Evolutionary conservation across 805 yeast genomes (phyloP).

Genomic region (Jamesozyma lodderae): DNA sequence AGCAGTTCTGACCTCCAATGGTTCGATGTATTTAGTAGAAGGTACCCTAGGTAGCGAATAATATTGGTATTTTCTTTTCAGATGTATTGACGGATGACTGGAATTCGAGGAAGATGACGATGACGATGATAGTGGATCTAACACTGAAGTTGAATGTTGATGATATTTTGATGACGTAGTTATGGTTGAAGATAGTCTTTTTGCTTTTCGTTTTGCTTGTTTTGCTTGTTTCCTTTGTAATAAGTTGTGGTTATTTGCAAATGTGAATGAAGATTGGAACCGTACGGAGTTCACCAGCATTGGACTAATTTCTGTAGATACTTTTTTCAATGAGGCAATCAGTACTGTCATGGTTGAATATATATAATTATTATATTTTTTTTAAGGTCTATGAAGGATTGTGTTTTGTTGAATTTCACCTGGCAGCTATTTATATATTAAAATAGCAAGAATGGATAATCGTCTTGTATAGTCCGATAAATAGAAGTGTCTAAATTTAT

Average conservation of each 20-base stretch:
- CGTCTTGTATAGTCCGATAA: too few species aligned
- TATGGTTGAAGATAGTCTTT: slow-evolving; percentile 3
- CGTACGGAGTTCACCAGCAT: slow-evolving; percentile 1
- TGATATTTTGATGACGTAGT: slow-evolving; percentile 6
- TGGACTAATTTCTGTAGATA: neutral
- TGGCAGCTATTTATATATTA: too few species aligned
- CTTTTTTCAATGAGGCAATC: neutral
- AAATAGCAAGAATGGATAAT: too few species aligned
- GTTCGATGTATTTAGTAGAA: slow-evolving; percentile 19
- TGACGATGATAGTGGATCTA: neutral
- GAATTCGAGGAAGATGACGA: neutral
- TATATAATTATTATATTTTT: too few species aligned
- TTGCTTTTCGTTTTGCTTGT: slow-evolving; percentile 2
- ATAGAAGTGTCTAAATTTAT: too few species aligned
- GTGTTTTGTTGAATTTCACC: too few species aligned
- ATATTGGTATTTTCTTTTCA: slow-evolving; percentile 13
- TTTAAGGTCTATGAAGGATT: too few species aligned
- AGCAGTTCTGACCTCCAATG: slow-evolving; percentile 17
- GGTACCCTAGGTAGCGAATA: slow-evolving; percentile 27
- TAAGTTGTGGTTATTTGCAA: slow-evolving; percentile 17
- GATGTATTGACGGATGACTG: neutral
- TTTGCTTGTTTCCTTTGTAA: slow-evolving; percentile 8
- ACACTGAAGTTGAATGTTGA: neutral
- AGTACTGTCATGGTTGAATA: neutral
- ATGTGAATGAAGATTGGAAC: slow-evolving; percentile 20